Evolutionary conservation across 2,329 filamentous ascomycete genomes (phyloP), one percentile per base, ranked within the genome.

Genomic region (Exophiala sideris): DNA sequence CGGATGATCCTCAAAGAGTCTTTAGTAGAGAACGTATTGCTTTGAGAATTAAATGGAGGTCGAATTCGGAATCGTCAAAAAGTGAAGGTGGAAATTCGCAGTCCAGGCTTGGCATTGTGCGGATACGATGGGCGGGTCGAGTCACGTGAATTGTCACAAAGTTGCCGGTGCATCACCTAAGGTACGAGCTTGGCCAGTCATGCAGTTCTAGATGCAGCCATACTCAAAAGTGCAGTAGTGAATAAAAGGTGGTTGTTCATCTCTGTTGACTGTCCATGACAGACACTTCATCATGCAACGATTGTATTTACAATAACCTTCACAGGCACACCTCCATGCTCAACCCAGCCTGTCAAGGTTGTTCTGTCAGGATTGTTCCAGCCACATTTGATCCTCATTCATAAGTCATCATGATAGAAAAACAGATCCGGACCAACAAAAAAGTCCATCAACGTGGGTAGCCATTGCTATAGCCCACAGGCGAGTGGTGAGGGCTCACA

Each of bases 1-100:
- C 76, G 75, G 75, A 76, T 73, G 71, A 73, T 78, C 76, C 76
- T 78, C 76, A 74, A 78, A 78, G 76, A 78, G 75, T 73, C 50
- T 54, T 50, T 52, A 41, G 50, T 49, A 54, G 54, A 45, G 56
- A 62, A 60, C 35, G 52, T 58, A 62, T 58, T 50, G 55, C 57
- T 57, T 24, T 44, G 50, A 44, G 50, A 42, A 50, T 52, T 45
- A 12, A 57, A 55, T n/a, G 46, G 36, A 29, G 7, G 24, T 29
- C 24, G 24, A 29, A 40, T 47, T 48, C 21, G 29, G 16, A 32
- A 32, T 24, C 12, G 41, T 44, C 41, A n/a, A n/a, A 9, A 38
- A 38, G 35, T 16, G 6, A 29, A 29, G 24, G 24, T 29, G 24
- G 24, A 29, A 29, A 29, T 29, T 29, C 24, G 24, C 24, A 29